These are phyloP conservation scores for Sclerotiophoma versabilis DNA, from an alignment of 2,329 filamentous ascomycete genomes.

Conservation along the genomic window DNA sequence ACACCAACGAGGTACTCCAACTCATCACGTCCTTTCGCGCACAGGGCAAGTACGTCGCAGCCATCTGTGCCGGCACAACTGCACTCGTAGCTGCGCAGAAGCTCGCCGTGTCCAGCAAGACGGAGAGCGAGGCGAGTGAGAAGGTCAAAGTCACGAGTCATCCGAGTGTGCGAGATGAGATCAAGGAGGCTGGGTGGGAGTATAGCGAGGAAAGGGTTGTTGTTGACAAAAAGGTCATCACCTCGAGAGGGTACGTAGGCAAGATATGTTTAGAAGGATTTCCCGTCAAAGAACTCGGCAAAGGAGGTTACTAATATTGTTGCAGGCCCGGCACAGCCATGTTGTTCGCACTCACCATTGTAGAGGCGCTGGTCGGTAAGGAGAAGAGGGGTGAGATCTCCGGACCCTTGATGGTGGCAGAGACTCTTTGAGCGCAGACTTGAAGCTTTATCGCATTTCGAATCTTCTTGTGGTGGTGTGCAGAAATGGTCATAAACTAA, in stretches of 20 bases:
- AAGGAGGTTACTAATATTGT: too few relatives aligned
- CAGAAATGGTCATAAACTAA: too few relatives aligned
- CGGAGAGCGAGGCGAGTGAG: conserved; percentile 4
- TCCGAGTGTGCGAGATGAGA: conserved; percentile 46
- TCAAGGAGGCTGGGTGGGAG: conserved; percentile 42
- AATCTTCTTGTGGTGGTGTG: too few relatives aligned
- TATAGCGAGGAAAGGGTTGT: conserved; percentile 48
- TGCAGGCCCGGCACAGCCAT: conserved; percentile 50
- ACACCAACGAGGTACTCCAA: conserved; percentile 29
- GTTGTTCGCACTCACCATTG: conserved; percentile 49
- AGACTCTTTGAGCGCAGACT: conserved; percentile 24
- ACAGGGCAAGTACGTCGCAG: conserved; percentile 42
- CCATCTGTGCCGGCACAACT: conserved; percentile 51
- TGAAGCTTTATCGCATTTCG: too few relatives aligned
- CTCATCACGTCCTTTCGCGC: conserved; percentile 41
- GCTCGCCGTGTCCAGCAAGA: conserved; percentile 5
- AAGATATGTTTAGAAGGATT: too few relatives aligned
- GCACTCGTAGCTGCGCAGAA: conserved; percentile 43
- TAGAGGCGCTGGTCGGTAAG: conserved; percentile 47
- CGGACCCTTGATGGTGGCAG: conserved; percentile 55
- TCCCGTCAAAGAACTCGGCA: too few relatives aligned
- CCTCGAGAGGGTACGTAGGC: conserved; percentile 42
- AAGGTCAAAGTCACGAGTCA: conserved; percentile 47
- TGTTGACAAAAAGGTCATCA: conserved; percentile 46
- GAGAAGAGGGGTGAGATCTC: conserved; percentile 60